Evolutionary conservation across 805 yeast species (phyloP).

Genomic region (Clavispora asparagi): DNA sequence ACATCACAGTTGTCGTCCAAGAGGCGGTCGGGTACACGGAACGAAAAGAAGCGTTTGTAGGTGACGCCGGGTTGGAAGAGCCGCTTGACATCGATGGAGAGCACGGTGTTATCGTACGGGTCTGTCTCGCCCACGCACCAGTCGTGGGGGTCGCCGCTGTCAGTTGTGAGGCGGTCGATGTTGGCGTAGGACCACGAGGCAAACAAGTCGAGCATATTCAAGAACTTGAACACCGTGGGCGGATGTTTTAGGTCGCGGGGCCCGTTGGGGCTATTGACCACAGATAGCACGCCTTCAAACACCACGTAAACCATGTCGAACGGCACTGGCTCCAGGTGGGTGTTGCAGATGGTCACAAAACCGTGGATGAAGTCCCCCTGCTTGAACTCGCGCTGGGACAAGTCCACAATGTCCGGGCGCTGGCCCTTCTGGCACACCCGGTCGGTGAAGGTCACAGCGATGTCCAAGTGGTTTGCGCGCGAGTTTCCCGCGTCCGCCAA

Average conservation of each 20-base stretch:
- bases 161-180: conserved; percentile 21
- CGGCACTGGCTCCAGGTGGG: conserved; percentile 14
- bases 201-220: conserved; percentile 26
- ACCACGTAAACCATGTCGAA: conserved; percentile 27
- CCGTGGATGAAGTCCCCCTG: conserved; percentile 27
- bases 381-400: conserved; percentile 26
- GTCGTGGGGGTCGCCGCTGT: conserved; percentile 29
- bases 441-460: conserved; percentile 32
- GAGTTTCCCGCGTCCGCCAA: conserved; percentile 18
- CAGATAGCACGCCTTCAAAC: conserved; percentile 24
- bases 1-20: conserved; percentile 25
- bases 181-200: conserved; percentile 28
- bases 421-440: conserved; percentile 26
- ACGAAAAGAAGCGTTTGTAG: conserved; percentile 35
- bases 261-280: conserved; percentile 11
- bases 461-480: conserved; percentile 21
- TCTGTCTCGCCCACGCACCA: conserved; percentile 35
- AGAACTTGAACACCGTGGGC: conserved; percentile 21
- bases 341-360: conserved; percentile 19
- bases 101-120: conserved; percentile 27
- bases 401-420: conserved; percentile 26
- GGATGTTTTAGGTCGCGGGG: conserved; percentile 32
- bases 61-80: conserved; percentile 20
- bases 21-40: conserved; percentile 31
- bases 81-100: conserved; percentile 21